These are phyloP conservation scores for Ceratocystis diversiconidia DNA, from an alignment of 2,329 filamentous ascomycete species.

Conservation along the genomic window DNA sequence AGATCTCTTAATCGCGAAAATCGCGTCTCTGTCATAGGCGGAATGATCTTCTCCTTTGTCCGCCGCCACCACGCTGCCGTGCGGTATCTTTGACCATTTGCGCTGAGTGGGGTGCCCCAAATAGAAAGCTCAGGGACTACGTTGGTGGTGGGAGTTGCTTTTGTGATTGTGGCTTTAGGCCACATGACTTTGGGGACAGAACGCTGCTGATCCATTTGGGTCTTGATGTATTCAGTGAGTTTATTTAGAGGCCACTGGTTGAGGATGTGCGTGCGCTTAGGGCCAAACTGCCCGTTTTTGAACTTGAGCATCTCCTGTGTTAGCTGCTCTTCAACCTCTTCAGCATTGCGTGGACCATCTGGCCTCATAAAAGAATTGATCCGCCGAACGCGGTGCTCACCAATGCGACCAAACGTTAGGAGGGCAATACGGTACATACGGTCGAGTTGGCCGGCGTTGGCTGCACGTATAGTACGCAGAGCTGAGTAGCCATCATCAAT, in stretches of 20 bases:
- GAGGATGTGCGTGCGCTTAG: constrained; percentile 26
- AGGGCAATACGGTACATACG: constrained; percentile 36
- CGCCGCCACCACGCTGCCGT: constrained; percentile 32
- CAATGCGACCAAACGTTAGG: constrained; percentile 38
- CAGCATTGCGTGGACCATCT: constrained; percentile 29
- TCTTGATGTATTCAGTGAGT: constrained; percentile 29
- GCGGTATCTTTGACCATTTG: constrained; percentile 8
- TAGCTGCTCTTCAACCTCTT: constrained; percentile 28
- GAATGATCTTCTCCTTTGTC: constrained; percentile 33
- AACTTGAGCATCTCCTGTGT: not conserved
- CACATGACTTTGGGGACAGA: constrained; percentile 22
- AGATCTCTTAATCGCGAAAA: constrained; percentile 10
- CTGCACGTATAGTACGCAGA: constrained; percentile 38
- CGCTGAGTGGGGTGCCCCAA: constrained; percentile 33
- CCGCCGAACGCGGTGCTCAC: constrained; percentile 37
- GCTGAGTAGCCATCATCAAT: constrained; percentile 29
- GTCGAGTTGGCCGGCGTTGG: constrained; percentile 35
- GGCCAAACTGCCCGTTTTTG: not conserved
- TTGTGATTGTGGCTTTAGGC: constrained; percentile 22
- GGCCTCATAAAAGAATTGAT: constrained; percentile 28
- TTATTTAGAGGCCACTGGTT: constrained; percentile 37
- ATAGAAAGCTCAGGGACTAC: constrained; percentile 31
- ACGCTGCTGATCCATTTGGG: constrained; percentile 29
- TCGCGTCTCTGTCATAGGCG: constrained; percentile 22
- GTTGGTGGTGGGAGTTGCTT: not conserved